Percentiles rank a stretch among this genome's conserved stretches.
phyloP scores from a whole-genome alignment of 1,284 basidiomycete species.

The Kalmanozyma brasiliensis region DNA sequence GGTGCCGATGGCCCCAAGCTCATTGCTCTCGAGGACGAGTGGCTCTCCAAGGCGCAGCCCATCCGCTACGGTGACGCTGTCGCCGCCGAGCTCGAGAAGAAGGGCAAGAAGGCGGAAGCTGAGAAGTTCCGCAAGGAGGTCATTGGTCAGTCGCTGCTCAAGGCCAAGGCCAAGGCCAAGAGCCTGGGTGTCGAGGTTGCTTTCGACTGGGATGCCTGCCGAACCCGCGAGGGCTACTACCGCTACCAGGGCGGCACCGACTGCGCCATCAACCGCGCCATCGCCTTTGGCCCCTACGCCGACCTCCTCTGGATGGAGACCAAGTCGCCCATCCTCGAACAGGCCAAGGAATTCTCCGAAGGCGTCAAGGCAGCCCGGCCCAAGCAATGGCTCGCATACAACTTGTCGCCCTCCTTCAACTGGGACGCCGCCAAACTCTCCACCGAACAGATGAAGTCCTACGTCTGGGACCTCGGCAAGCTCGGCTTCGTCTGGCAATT shows the following conservation, averaged over 20 bases:
- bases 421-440: conserved; percentile 76
- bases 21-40: conserved; percentile 87
- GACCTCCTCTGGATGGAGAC: conserved; percentile 83
- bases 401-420: conserved; percentile 69
- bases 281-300: conserved; percentile 92
- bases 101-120: conserved; percentile 70
- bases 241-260: conserved; percentile 96
- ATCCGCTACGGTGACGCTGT: conserved; percentile 82
- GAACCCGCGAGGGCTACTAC: conserved; percentile 95
- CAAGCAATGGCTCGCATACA: conserved; percentile 67
- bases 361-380: conserved; percentile 63
- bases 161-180: conserved; percentile 81
- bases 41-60: conserved; percentile 81
- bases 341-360: conserved; percentile 89
- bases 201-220: conserved; percentile 94
- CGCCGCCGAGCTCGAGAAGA: conserved; percentile 77
- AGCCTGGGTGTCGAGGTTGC: conserved; percentile 78
- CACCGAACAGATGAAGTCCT: conserved; percentile 85
- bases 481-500: conserved; percentile 98
- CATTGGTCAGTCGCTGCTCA: conserved; percentile 76
- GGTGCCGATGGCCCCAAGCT: conserved; percentile 84
- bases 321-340: conserved; percentile 90
- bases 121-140: conserved; percentile 76
- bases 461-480: conserved; percentile 91
- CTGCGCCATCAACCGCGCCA: conserved; percentile 89